Evolutionary conservation across 2,329 filamentous ascomycete species (phyloP), one percentile per base, ranked within the genome.

Genomic region (Trichoderma lentiforme): DNA sequence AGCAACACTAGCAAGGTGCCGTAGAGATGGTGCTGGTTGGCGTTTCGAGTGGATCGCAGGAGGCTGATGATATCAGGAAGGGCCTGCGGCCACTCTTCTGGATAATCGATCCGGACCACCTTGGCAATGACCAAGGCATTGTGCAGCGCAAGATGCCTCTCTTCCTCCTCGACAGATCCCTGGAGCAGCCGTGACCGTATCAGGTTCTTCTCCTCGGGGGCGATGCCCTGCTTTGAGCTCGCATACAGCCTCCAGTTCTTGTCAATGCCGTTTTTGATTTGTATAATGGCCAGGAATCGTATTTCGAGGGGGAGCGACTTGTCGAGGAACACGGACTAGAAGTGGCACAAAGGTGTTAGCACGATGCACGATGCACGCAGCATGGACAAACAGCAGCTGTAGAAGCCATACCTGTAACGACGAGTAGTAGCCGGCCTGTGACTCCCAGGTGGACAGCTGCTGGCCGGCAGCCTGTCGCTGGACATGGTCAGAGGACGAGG

Each of bases 241-340:
- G 83, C 79, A 87, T 93, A 79, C n/a, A 83, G 76, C 15, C 96
- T 89, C 96, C 96, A 99, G 81, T 94, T 94, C 79, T 92, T 94
- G 80, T 98, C 95, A 81, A 98, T 95, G 70, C 95, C 96, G 81
- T 98, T 98, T 81, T 98, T 98, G 69, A 99, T 87, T 79, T 97
- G 93, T 76, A 98, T 97, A 72, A 98, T 90, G 70, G 95, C 93
- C 12, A 98, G 90, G 78, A 97, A 94, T 73, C 96, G 92, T 68
- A 95, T 88, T 77, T 97, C 91, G 72, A 89, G 83, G 1, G 93
- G 92, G 1, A 97, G 84, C 2, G 90, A 89, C 73, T 90, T 90
- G 83, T 97, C 93, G 74, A 97, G 87, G 80, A 95, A 98, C 43
- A 94, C 88, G 76, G 91, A 88, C 67, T 70, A 12, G 5, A 21